A percentile compares a stretch with the other conserved stretches of the same genome.
Conservation (phyloP, 352 stramenopile species). For the Elongisporangium undulatum region DNA sequence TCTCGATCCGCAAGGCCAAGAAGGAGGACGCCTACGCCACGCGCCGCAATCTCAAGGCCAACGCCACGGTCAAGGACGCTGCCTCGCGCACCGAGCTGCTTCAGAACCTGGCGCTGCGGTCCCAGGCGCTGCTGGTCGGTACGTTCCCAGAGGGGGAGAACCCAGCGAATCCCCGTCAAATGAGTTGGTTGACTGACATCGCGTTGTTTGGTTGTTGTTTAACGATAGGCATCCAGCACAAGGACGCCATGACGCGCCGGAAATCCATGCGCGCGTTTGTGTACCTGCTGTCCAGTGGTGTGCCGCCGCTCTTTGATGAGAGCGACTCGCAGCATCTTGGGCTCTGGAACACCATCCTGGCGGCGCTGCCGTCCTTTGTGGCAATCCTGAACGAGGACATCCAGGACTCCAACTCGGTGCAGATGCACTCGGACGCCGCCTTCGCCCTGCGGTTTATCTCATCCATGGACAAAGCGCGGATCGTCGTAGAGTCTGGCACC, state of each 20-base stretch:
- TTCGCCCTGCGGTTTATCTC: constrained; percentile 86
- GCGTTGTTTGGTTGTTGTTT: constrained; percentile 3
- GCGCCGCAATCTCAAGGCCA: constrained; percentile 81
- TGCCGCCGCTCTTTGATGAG: constrained; percentile 82
- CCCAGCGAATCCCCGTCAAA: background rate
- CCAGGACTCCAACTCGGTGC: constrained; percentile 50
- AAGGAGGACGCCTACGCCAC: constrained; percentile 87
- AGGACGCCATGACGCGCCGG: constrained; percentile 60
- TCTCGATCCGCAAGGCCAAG: constrained; percentile 86
- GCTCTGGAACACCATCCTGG: constrained; percentile 76
- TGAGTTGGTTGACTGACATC: constrained; percentile 1
- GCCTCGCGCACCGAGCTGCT: constrained; percentile 61
- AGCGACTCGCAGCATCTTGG: constrained; percentile 78
- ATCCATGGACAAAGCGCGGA: constrained; percentile 82
- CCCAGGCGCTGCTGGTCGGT: constrained; percentile 73
- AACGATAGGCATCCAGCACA: constrained; percentile 68
- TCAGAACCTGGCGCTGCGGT: constrained; percentile 75
- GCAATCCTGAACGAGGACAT: constrained; percentile 70
- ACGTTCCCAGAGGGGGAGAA: constrained; percentile 1
- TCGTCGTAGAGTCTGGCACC: constrained; percentile 68
- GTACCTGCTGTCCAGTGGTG: constrained; percentile 80
- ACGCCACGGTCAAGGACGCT: constrained; percentile 20
- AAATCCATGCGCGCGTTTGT: constrained; percentile 87
- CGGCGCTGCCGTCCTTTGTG: constrained; percentile 79
- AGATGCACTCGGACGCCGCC: constrained; percentile 81